These are phyloP conservation scores for Phytophthora kernoviae DNA, from an alignment of 352 stramenopile genomes.

Conservation along the genomic window DNA sequence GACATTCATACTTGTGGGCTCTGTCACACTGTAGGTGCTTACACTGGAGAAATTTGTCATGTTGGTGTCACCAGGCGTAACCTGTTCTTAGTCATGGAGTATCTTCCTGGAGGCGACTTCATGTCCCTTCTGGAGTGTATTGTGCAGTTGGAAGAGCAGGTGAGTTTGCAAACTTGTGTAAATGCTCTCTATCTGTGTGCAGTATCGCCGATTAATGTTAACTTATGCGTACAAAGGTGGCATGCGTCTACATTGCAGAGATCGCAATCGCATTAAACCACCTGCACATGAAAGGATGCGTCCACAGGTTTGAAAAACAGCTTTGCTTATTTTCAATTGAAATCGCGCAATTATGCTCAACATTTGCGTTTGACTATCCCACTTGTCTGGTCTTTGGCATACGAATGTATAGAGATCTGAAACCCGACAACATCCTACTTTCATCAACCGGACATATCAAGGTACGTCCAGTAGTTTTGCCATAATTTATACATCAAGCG, in stretches of 20 bases:
- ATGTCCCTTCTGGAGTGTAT: conserved; percentile 91
- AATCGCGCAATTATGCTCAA: conserved; percentile 1
- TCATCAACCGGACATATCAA: conserved; percentile 89
- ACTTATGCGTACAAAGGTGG: conserved; percentile 48
- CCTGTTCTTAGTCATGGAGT: conserved; percentile 92
- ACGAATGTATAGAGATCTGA: conserved; percentile 69
- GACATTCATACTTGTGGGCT: conserved; percentile 3
- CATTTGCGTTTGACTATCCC: conserved; percentile 7
- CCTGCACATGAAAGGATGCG: conserved; percentile 82
- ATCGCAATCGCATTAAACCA: conserved; percentile 88
- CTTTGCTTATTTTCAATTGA: conserved; percentile 4
- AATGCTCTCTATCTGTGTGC: neutral
- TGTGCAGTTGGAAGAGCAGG: conserved; percentile 87
- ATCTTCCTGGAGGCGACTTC: conserved; percentile 89
- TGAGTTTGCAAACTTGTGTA: conserved; percentile 19
- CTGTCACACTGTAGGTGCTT: conserved; percentile 15
- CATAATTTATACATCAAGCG: neutral
- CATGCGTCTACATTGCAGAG: conserved; percentile 88
- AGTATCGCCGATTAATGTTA: conserved; percentile 6
- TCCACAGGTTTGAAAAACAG: conserved; percentile 60
- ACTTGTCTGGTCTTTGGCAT: conserved; percentile 17
- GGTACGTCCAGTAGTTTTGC: conserved; percentile 30
- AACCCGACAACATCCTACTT: conserved; percentile 92
- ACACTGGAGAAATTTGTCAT: conserved; percentile 10
- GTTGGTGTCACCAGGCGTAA: conserved; percentile 49